A percentile compares a stretch with the other conserved stretches of the same genome.
phyloP scores from a whole-genome alignment of 2,329 filamentous ascomycete genomes.

The Laburnicola sp. region DNA sequence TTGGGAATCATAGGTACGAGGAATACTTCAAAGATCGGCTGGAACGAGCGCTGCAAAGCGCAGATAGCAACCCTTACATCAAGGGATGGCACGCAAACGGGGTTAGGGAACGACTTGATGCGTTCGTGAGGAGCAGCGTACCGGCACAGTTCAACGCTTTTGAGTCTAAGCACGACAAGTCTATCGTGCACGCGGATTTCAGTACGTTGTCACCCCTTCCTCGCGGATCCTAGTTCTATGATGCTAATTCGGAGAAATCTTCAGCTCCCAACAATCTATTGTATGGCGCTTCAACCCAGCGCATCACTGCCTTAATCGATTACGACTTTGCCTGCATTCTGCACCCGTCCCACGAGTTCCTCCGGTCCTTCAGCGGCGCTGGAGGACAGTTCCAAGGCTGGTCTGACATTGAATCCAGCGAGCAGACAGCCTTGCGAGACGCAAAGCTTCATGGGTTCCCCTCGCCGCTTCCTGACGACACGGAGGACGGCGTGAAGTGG shows the following conservation, averaged over 20 bases:
- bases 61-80: constrained; percentile 32
- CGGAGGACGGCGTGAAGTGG: constrained; percentile 24
- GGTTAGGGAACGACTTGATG: constrained; percentile 33
- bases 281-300: constrained; percentile 25
- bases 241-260: constrained; percentile 12
- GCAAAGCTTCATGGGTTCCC: constrained; percentile 34
- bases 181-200: constrained; percentile 37
- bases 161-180: constrained; percentile 19
- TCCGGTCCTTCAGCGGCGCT: constrained; percentile 26
- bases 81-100: constrained; percentile 38
- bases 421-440: constrained; percentile 22
- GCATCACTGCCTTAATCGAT: constrained; percentile 36
- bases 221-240: constrained; percentile 6
- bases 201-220: constrained; percentile 23
- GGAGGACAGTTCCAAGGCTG: constrained; percentile 29
- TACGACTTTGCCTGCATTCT: constrained; percentile 31
- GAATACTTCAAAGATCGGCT: constrained; percentile 31
- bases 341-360: constrained; percentile 28
- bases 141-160: constrained; percentile 25
- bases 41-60: constrained; percentile 26
- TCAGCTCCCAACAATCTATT: constrained; percentile 34
- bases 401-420: constrained; percentile 18
- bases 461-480: constrained; percentile 16
- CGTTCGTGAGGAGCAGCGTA: constrained; percentile 30
- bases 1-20: constrained; percentile 30